A percentile compares a stretch with the other conserved stretches of the same genome.
Evolutionary conservation across 2,329 filamentous ascomycete species (phyloP).

Genomic region (Ploettnerulaceae sp.): DNA sequence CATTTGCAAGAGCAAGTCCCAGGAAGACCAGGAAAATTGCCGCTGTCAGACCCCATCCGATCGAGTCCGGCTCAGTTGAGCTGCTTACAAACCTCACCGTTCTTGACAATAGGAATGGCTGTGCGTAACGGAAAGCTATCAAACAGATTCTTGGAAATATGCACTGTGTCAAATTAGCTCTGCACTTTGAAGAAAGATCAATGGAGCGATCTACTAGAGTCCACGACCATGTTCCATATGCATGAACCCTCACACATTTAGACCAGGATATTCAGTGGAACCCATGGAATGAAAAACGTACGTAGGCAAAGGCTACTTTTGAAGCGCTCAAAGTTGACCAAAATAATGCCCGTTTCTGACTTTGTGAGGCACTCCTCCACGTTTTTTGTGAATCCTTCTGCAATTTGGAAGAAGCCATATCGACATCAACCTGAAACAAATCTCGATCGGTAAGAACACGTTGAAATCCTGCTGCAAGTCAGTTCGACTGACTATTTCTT

Average conservation of each 20-base stretch:
- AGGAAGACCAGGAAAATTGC: constrained; percentile 31
- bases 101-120: constrained; percentile 27
- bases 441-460: constrained; percentile 35
- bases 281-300: no score
- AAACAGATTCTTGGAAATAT: constrained; percentile 24
- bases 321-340: constrained; percentile 25
- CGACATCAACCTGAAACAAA: constrained; percentile 35
- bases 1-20: constrained; percentile 27
- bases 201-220: no score
- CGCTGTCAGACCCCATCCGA: constrained; percentile 32
- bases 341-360: constrained; percentile 12
- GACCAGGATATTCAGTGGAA: no score
- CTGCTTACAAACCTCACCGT: constrained; percentile 23
- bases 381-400: constrained; percentile 9
- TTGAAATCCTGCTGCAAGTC: no score
- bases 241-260: no score
- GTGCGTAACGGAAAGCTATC: constrained; percentile 27
- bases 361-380: constrained; percentile 19
- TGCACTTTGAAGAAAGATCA: no score
- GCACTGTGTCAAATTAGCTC: no score
- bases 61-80: constrained; percentile 21
- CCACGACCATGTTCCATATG: no score
- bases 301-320: constrained; percentile 15
- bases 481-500: no score
- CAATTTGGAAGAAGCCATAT: constrained; percentile 18